Percentiles rank a stretch among this genome's conserved stretches.
Conservation (phyloP, 2,329 filamentous ascomycete species). For the Neofusicoccum kwambonambiense region DNA sequence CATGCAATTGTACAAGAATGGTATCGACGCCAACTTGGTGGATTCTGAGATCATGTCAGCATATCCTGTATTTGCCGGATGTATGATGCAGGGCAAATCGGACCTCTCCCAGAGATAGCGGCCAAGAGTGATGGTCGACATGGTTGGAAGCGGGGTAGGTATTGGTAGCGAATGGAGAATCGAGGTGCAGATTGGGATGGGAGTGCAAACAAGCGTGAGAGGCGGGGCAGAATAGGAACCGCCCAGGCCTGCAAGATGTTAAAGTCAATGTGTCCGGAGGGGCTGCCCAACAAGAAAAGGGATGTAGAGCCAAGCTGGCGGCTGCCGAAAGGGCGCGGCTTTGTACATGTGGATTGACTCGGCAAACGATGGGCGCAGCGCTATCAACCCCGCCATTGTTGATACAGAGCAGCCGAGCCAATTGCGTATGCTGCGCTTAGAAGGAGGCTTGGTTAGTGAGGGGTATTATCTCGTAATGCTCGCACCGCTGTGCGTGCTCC, state of each 20-base stretch:
- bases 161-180: neutral
- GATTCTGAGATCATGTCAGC: slow-evolving; percentile 26
- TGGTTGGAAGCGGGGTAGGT: slow-evolving; percentile 2
- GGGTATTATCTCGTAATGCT: slow-evolving; percentile 8
- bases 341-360: neutral
- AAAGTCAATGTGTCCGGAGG: neutral
- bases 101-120: slow-evolving; percentile 43
- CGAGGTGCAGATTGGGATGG: neutral
- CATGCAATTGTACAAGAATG: slow-evolving; percentile 32
- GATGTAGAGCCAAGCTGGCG: neutral
- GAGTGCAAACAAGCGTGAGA: too few relatives aligned
- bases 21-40: slow-evolving; percentile 41
- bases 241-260: neutral
- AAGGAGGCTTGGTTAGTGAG: neutral
- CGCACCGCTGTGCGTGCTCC: slow-evolving; percentile 1
- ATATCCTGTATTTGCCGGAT: neutral
- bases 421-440: neutral
- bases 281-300: neutral
- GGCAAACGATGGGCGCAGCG: neutral
- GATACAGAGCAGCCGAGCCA: neutral
- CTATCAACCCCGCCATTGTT: neutral
- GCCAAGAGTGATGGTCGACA: slow-evolving; percentile 40
- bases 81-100: neutral
- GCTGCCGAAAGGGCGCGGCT: neutral
- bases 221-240: neutral